Evolutionary conservation across 495 filamentous ascomycete species (phyloP), one percentile per base, ranked within the genome.

Genomic region (Bathelium albidoporum): DNA sequence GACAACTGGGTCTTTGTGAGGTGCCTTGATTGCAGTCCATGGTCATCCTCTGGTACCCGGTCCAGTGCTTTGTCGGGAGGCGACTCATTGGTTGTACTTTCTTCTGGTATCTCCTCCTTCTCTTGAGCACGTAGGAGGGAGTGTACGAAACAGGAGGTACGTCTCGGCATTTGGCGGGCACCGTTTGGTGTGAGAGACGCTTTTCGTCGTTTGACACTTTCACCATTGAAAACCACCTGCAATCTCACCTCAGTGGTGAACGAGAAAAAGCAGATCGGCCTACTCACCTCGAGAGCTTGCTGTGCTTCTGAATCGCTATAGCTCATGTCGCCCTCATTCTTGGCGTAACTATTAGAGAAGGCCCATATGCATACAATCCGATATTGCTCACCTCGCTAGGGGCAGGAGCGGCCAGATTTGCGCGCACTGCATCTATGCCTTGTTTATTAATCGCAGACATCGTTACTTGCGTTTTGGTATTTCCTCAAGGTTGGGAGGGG

Each of bases 1-100:
- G 87, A 88, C 36, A 98, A 79, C 73, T 98, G 90, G 64, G 86
- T 88, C 75, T 97, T 98, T 1, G 91, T 97, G 66, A 98, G 79
- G 34, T 94, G 82, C 16, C 85, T 73, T 28, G 85, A 87, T 61
- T 85, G 78, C 29, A 78, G 72, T 32, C 39, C 49, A 39, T 58
- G 20, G 1, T 62, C 32, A 5, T 62, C 53, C 26, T 45, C 55
- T 2, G 60, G 61, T 66, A 71, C 64, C 22, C 39, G 16, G 62
- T 62, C 44, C 12, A 65, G 41, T 59, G 62, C 67, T 62, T 79
- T 79, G 59, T 78, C 76, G 28, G 77, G 68, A 31, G 70, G 70
- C 22, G 70, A 64, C 49, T 70, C 66, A n/a, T 65, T 61, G 4
- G 64, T 55, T 1, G 67, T 34, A 7, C 69, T 69, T 24, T 72